Percentiles rank a stretch among this genome's conserved stretches.
Conservation (phyloP, 306 rosid genomes). For the Gynostemma pentaphyllum region DNA sequence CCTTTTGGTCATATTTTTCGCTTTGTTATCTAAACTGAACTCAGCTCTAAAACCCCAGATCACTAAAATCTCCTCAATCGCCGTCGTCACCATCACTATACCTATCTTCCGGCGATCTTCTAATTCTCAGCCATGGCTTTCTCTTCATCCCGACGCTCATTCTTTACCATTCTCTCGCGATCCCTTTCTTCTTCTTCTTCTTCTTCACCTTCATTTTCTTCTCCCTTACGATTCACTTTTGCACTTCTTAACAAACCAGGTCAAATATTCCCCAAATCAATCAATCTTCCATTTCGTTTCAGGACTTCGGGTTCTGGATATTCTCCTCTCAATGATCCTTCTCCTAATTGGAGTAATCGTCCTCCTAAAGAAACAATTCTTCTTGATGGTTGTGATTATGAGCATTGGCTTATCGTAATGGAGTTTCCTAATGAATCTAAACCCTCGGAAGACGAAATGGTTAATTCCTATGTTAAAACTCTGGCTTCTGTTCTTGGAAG, state of each 20-base stretch:
- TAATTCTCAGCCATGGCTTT: slow-evolving; percentile 37
- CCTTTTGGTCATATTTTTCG: too few species aligned
- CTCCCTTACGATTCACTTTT: slow-evolving; percentile 34
- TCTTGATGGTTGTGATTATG: slow-evolving; percentile 89
- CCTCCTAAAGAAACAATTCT: slow-evolving; percentile 84
- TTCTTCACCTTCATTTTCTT: slow-evolving; percentile 15
- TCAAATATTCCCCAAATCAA: slow-evolving; percentile 15
- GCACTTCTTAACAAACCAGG: slow-evolving; percentile 27
- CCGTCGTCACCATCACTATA: not conserved
- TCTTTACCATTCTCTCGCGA: slow-evolving; percentile 30
- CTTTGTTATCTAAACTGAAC: too few species aligned
- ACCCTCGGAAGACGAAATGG: slow-evolving; percentile 81
- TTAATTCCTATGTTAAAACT: slow-evolving; percentile 64
- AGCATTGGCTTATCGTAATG: slow-evolving; percentile 87
- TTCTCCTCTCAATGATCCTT: slow-evolving; percentile 68
- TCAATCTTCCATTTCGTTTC: slow-evolving; percentile 22
- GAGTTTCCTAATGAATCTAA: slow-evolving; percentile 55
- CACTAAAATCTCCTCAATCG: not conserved
- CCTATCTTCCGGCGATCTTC: not conserved
- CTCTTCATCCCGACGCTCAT: slow-evolving; percentile 46
- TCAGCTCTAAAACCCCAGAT: not conserved
- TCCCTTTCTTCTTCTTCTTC: slow-evolving; percentile 21
- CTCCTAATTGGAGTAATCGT: slow-evolving; percentile 89
- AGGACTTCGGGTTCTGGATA: slow-evolving; percentile 60
- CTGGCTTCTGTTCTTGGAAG: slow-evolving; percentile 68